phyloP scores from a whole-genome alignment of 805 yeast genomes.

The Lipomyces mesembrius region DNA sequence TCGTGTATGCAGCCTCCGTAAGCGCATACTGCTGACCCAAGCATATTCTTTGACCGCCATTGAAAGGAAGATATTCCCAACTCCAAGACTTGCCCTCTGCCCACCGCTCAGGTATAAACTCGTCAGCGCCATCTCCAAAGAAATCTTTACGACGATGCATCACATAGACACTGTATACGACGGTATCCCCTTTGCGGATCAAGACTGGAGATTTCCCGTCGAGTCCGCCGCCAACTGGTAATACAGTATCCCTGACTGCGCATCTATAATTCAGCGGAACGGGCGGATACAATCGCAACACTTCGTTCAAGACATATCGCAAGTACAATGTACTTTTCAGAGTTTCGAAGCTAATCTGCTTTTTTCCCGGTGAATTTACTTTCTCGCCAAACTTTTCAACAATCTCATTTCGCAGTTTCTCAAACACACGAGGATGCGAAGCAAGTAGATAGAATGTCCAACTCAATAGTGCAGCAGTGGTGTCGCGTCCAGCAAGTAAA shows the following conservation, averaged over 20 bases:
- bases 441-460: constrained; percentile 54
- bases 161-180: constrained; percentile 50
- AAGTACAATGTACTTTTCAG: constrained; percentile 56
- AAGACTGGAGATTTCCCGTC: constrained; percentile 49
- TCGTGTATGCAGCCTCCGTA: constrained; percentile 55
- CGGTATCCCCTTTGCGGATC: constrained; percentile 52
- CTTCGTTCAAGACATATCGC: constrained; percentile 55
- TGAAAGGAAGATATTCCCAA: constrained; percentile 59
- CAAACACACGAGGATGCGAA: constrained; percentile 45
- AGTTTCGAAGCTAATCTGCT: constrained; percentile 51
- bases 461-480: constrained; percentile 57
- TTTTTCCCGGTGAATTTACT: constrained; percentile 28
- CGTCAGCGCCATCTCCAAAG: constrained; percentile 54
- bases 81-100: constrained; percentile 47
- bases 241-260: constrained; percentile 53
- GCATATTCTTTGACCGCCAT: constrained; percentile 62
- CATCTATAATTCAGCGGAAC: constrained; percentile 57
- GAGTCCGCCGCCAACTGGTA: constrained; percentile 59
- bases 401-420: constrained; percentile 49
- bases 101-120: constrained; percentile 58
- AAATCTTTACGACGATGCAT: constrained; percentile 51
- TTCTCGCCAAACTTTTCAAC: constrained; percentile 47
- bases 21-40: constrained; percentile 62
- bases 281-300: constrained; percentile 56
- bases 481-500: constrained; percentile 60